Evolutionary conservation across 768 basidiomycete species (phyloP), one percentile per base, ranked within the genome.

Genomic region (Mycena rosella): DNA sequence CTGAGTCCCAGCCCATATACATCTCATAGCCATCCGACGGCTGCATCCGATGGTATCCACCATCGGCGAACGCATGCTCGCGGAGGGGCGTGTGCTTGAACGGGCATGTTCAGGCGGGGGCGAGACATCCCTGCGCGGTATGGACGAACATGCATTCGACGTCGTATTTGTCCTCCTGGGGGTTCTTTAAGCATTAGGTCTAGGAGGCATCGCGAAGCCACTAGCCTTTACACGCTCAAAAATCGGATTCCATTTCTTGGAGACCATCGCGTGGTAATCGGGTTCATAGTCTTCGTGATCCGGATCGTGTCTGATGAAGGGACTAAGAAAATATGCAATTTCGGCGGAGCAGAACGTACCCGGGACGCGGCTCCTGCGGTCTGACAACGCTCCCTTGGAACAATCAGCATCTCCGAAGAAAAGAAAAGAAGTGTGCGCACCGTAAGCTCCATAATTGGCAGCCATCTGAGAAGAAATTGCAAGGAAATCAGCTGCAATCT

Each of bases 91-190:
- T n/a, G 27, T 66, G 58, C 18, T 66, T 60, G 52, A 60, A 66
- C 2, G 32, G 58, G 34, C 65, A 66, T 1, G 65, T 22, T 29
- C 59, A 58, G 9, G 40, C 52, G 27, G 63, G 58, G n/a, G 44
- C 58, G 36, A 60, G 58, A 30, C 65, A 66, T 20, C 65, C 52
- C 38, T 60, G 65, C 2, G 20, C n/a, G n/a, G 51, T 40, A 51
- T 60, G 65, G 9, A 40, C 22, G 24, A 66, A 66, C 65, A 66
- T 66, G 36, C 65, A 66, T 55, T 60, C 65, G 5, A 60, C 27
- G n/a, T 66, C 58, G 52, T 66, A 36, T 54, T 60, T 22, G 44
- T 66, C 36, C 54, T 58, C 34, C 65, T 66, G 36, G 3, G 22
- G 13, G n/a, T n/a, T 7, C 4, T 32, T 27, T 32, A 14, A 15